Evolutionary conservation across 1,284 basidiomycete species (phyloP), one percentile per base, ranked within the genome.

Genomic region (Papiliotrema fonsecae): DNA sequence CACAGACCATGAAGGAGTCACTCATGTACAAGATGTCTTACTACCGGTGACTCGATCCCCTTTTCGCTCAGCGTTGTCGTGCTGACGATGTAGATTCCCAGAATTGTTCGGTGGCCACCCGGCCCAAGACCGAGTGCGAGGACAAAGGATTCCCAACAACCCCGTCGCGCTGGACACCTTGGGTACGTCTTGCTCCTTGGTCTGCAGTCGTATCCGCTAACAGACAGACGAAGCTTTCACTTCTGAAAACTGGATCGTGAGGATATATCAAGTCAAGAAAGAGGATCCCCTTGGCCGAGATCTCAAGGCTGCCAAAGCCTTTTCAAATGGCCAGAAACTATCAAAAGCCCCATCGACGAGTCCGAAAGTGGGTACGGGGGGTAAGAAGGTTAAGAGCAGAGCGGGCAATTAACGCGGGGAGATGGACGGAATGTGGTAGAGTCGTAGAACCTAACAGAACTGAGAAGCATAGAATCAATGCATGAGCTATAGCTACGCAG

Each of bases 21-120:
- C 76, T 97, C 74, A 92, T 97, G 91, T 97, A 97, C 77, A 97
- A 97, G 78, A 91, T 96, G 90, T 87, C 85, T 16, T 96, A 93
- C 75, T 92, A 94, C 71, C 82, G 89, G 84, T 88, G 52, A 40
- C 27, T 43, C 34, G 34, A 16, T 28, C 9, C 16, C 16, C 14
- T 13, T 24, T 9, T 35, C 13, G 14, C 5, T 3, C 6, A 21
- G n/a, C 7, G 3, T 28, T 10, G 5, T 26, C n/a, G 32, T 21
- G 42, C 28, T 30, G 4, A 35, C 32, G 21, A n/a, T n/a, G n/a
- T 69, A 87, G 87, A 49, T 97, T 92, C 77, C 76, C 82, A 50
- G 89, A 94, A 61, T 76, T 97, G 51, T 97, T 85, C 69, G 89
- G 89, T 26, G 85, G 85, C 36, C 78, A 72, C 31, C 81, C 82